A percentile compares a stretch with the other conserved stretches of the same genome.
phyloP scores from a whole-genome alignment of 176 grass and related monocot species.

The Hsuehochloa calcarea region DNA sequence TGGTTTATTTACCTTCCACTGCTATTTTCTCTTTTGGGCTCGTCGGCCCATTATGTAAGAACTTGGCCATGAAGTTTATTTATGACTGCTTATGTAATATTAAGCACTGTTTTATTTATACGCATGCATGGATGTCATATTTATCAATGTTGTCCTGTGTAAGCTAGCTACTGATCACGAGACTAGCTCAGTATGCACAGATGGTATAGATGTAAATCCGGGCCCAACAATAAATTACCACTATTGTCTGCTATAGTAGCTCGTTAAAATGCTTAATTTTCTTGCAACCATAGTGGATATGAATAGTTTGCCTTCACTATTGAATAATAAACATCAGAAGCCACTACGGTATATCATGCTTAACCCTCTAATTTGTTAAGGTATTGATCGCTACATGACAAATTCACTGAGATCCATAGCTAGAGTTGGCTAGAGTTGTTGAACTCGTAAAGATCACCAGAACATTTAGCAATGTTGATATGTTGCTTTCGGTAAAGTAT shows the following conservation, averaged over 20 bases:
- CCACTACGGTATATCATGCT: neutral
- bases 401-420: conserved; percentile 5
- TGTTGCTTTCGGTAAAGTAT: neutral
- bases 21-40: too few relatives aligned
- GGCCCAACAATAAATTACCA: neutral
- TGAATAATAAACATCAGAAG: neutral
- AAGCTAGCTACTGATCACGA: too few relatives aligned
- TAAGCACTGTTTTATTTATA: too few relatives aligned
- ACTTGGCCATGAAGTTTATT: too few relatives aligned
- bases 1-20: too few relatives aligned
- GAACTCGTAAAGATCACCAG: conserved; percentile 2
- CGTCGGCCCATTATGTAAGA: too few relatives aligned
- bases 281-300: neutral
- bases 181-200: too few relatives aligned
- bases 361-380: neutral
- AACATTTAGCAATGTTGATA: neutral
- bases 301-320: neutral
- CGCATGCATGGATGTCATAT: too few relatives aligned
- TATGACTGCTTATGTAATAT: too few relatives aligned
- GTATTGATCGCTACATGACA: neutral
- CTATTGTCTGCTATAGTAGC: neutral
- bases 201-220: too few relatives aligned
- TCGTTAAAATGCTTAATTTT: neutral
- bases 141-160: too few relatives aligned
- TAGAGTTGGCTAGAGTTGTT: neutral